Evolutionary conservation across 2,329 filamentous ascomycete species (phyloP).

Genomic region (Aspergillus ochraceoroseus): DNA sequence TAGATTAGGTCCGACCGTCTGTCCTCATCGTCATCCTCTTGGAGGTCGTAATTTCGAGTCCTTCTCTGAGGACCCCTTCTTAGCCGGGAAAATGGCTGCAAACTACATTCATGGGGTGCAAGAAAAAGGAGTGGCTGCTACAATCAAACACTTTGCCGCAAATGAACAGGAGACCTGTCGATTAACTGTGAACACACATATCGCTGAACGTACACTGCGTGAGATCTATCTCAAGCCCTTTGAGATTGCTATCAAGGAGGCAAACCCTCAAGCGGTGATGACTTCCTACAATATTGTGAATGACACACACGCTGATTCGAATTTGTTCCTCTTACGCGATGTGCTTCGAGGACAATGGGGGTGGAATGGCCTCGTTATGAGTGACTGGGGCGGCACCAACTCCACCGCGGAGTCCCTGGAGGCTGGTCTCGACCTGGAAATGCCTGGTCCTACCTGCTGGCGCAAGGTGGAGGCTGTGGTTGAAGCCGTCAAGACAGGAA

Average conservation of each 20-base stretch:
- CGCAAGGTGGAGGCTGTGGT: conserved; percentile 4
- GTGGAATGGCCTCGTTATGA: conserved; percentile 10
- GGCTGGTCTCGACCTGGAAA: conserved; percentile 11
- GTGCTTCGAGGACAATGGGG: conserved; percentile 9
- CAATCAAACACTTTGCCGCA: conserved; percentile 9
- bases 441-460: conserved; percentile 10
- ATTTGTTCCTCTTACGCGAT: conserved; percentile 2
- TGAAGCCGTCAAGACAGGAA: conserved; percentile 4
- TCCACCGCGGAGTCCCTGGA: conserved; percentile 3
- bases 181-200: conserved; percentile 5
- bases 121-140: conserved; percentile 7
- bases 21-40: conserved; percentile 8
- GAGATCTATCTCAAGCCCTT: conserved; percentile 11
- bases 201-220: conserved; percentile 7
- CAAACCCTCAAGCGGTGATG: conserved; percentile 9
- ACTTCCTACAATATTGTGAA: conserved; percentile 11
- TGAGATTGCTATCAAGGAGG: conserved; percentile 10
- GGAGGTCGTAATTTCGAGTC: conserved; percentile 12
- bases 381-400: conserved; percentile 11
- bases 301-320: conserved; percentile 8
- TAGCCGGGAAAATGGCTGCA: conserved; percentile 9
- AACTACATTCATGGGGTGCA: conserved; percentile 9
- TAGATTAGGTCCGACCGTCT: conserved; percentile 9
- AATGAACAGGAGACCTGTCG: conserved; percentile 12
- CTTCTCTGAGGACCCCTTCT: conserved; percentile 9